Evolutionary conservation across 306 rosid species (phyloP), one percentile per base, ranked within the genome.

Genomic region (Lathyrus sativus): DNA sequence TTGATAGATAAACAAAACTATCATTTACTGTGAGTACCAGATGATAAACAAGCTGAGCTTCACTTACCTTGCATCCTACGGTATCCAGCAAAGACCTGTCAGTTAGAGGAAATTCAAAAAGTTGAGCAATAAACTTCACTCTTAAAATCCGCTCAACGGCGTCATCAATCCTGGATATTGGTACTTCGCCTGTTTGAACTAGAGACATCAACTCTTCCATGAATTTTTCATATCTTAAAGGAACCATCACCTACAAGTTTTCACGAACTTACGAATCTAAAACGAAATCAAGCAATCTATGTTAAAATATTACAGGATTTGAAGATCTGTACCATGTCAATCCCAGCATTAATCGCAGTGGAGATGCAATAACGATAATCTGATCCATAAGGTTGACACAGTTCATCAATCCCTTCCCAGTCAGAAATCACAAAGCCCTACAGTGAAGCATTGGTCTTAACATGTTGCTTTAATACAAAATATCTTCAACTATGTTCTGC

Each of bases 401-500:
- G 85, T 42, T 54, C 68, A 62, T 91, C 92, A 69, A 89, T 75
- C 76, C 86, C 92, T 74, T 76, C 82, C 95, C 90, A 89, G 75
- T 91, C 95, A 84, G 95, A 85, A 67, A 89, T 85, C 44, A 91
- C 83, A 85, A 91, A 79, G 38, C 95, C 98, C 92, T 91, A 76
- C 71, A 72, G 61, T 64, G 39, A 11, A 70, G 44, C 51, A 77
- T 44, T 72, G 19, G 46, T 69, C 1, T 6, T 6, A 41, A 62
- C 12, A n/a, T 60, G 56, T 46, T 54, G 38, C 8, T 70, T 44
- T 17, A 55, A 44, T 5, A 3, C 19, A 75, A 24, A 74, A 59
- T 8, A 78, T 12, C 13, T 54, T 15, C 50, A 61, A 10, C 41
- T 9, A 33, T 60, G 41, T 60, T 41, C 12, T 18, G 6, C 4